Evolutionary conservation across 192 early-diverging fungal genomes (phyloP).

Genomic region (Geranomyces michiganensis): DNA sequence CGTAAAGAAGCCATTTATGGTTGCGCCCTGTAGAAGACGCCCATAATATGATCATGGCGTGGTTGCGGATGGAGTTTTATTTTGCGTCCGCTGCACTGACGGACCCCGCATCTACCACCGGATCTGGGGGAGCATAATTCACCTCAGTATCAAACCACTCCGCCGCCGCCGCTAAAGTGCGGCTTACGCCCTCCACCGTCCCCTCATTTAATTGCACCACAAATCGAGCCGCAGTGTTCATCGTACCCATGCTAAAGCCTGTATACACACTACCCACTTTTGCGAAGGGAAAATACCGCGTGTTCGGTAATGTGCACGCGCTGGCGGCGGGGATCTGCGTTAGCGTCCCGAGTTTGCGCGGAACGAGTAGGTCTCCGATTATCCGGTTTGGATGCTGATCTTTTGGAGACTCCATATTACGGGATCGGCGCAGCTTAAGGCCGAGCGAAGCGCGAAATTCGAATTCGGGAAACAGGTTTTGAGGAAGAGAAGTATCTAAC

Average conservation of each 20-base stretch:
- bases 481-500: not conserved
- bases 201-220: constrained; percentile 25
- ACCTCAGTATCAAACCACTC: constrained; percentile 34
- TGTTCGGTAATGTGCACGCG: constrained; percentile 31
- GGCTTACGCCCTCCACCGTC: constrained; percentile 22
- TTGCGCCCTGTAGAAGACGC: no score
- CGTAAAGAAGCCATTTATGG: no score
- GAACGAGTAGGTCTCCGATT: constrained; percentile 47
- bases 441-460: constrained; percentile 43
- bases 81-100: no score
- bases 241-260: constrained; percentile 41
- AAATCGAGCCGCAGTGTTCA: constrained; percentile 47
- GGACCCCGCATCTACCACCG: no score
- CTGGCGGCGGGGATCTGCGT: constrained; percentile 26
- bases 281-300: constrained; percentile 34
- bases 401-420: not conserved
- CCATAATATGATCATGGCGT: no score
- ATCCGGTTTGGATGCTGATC: not conserved
- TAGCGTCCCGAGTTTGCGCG: constrained; percentile 31
- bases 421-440: constrained; percentile 19
- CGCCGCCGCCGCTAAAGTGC: constrained; percentile 25
- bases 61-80: no score
- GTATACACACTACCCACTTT: constrained; percentile 33
- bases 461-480: constrained; percentile 35
- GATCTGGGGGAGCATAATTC: no score